A percentile compares a stretch with the other conserved stretches of the same genome.
Conservation (phyloP, 2,329 filamentous ascomycete species). For the Cylindrodendrum hubeiense region DNA sequence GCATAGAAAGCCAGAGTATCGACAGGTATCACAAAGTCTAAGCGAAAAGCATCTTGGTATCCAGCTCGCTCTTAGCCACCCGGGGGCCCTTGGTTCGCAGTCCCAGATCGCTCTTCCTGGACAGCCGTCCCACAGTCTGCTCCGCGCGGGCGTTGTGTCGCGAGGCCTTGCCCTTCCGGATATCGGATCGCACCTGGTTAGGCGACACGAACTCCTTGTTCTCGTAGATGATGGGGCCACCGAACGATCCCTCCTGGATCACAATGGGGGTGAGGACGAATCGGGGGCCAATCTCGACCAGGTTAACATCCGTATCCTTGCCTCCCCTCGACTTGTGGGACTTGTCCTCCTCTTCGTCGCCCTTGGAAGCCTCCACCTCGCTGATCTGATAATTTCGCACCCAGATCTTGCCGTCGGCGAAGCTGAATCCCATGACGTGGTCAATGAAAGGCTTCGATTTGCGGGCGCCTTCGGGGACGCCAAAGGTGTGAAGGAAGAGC, state of each 20-base stretch:
- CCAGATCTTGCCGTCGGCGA: slow-evolving; percentile 96
- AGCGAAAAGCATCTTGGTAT: slow-evolving; percentile 81
- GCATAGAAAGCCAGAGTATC: slow-evolving; percentile 44
- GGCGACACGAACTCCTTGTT: slow-evolving; percentile 98
- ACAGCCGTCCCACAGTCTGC: slow-evolving; percentile 76
- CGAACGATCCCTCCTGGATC: slow-evolving; percentile 94
- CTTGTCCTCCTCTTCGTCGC: slow-evolving; percentile 58
- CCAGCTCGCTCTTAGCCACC: slow-evolving; percentile 76
- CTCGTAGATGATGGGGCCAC: slow-evolving; percentile 96
- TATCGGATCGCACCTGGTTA: slow-evolving; percentile 90
- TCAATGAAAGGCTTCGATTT: slow-evolving; percentile 97
- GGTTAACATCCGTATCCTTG: slow-evolving; percentile 78
- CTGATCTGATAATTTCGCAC: slow-evolving; percentile 94
- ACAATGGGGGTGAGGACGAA: slow-evolving; percentile 95
- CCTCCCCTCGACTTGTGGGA: slow-evolving; percentile 54
- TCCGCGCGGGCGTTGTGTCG: slow-evolving; percentile 84
- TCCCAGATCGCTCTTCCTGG: slow-evolving; percentile 82
- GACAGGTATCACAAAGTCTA: slow-evolving; percentile 55
- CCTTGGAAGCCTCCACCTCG: slow-evolving; percentile 75
- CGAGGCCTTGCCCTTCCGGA: slow-evolving; percentile 80
- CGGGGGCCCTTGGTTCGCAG: slow-evolving; percentile 74
- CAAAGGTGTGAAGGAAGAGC: slow-evolving; percentile 89
- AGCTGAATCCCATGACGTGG: slow-evolving; percentile 91
- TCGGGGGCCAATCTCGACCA: slow-evolving; percentile 94
- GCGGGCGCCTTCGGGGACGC: slow-evolving; percentile 87